Evolutionary conservation across 2,329 filamentous ascomycete species (phyloP).

Genomic region (Hymenotorrendiella dingleyae): DNA sequence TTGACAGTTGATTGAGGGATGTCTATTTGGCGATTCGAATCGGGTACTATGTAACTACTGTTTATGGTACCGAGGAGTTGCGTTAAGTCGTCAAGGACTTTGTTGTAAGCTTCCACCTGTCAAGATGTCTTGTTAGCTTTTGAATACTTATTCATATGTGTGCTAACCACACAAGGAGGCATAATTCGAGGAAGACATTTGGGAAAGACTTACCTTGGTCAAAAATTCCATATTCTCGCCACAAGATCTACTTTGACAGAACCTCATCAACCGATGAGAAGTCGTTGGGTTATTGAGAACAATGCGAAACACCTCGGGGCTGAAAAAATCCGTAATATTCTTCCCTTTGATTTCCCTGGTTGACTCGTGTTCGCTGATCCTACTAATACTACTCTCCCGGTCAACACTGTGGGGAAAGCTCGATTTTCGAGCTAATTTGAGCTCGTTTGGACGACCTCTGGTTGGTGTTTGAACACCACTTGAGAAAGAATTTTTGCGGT

Average conservation of each 20-base stretch:
- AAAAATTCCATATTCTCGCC: conserved; percentile 47
- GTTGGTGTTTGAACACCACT: too few species aligned
- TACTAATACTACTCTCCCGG: too few species aligned
- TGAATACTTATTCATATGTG: neutral
- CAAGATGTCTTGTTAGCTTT: neutral
- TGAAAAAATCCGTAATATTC: conserved; percentile 42
- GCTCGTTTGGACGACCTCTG: too few species aligned
- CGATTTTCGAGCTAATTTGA: too few species aligned
- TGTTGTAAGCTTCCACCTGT: conserved; percentile 40
- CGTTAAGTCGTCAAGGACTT: conserved; percentile 39
- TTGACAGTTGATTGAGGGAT: conserved; percentile 17
- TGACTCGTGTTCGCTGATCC: too few species aligned
- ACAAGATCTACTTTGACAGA: conserved; percentile 41
- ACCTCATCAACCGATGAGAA: conserved; percentile 41
- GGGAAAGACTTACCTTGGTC: conserved; percentile 38
- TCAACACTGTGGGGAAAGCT: too few species aligned
- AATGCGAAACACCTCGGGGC: conserved; percentile 43
- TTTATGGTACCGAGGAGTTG: conserved; percentile 41
- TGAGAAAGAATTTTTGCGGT: too few species aligned
- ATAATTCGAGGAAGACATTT: too few species aligned
- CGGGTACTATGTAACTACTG: conserved; percentile 35
- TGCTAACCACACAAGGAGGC: too few species aligned
- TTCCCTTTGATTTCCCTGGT: too few species aligned
- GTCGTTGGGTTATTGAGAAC: conserved; percentile 44
- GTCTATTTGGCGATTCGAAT: conserved; percentile 27